A percentile compares a stretch with the other conserved stretches of the same genome.
phyloP scores from a whole-genome alignment of 2,329 filamentous ascomycete genomes.

The Huntiella moniliformis region DNA sequence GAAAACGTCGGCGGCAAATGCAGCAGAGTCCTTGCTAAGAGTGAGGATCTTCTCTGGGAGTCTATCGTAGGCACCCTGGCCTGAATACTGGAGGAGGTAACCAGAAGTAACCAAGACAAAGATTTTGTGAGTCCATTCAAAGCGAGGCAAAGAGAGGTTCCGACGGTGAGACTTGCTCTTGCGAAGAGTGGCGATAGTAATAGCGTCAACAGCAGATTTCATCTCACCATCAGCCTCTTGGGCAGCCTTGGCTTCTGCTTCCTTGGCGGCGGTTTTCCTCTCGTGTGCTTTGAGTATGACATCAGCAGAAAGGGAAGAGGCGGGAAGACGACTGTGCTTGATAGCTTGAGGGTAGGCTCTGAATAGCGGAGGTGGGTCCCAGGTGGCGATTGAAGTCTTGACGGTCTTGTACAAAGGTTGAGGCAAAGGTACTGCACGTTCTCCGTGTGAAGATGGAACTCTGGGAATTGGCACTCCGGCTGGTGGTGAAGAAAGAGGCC shows the following conservation, averaged over 20 bases:
- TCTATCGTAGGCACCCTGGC: slow-evolving; percentile 50
- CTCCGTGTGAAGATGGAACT: slow-evolving; percentile 7
- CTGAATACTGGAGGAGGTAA: slow-evolving; percentile 55
- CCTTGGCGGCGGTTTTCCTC: slow-evolving; percentile 14
- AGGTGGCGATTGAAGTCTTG: slow-evolving; percentile 22
- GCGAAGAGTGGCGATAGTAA: slow-evolving; percentile 7
- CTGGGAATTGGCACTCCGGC: slow-evolving; percentile 8
- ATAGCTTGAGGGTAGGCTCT: slow-evolving; percentile 73
- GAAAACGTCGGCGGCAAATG: slow-evolving; percentile 63
- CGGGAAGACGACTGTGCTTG: slow-evolving; percentile 51
- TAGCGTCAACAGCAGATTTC: background rate
- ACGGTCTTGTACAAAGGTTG: slow-evolving; percentile 15
- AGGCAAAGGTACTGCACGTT: background rate
- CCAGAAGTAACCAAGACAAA: slow-evolving; percentile 55
- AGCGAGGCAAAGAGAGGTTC: slow-evolving; percentile 23
- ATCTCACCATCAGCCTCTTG: slow-evolving; percentile 1
- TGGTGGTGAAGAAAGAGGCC: slow-evolving; percentile 6
- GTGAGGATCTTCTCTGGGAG: slow-evolving; percentile 56
- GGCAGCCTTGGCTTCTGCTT: background rate
- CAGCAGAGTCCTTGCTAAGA: slow-evolving; percentile 55
- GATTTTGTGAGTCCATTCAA: slow-evolving; percentile 53
- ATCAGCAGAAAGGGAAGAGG: slow-evolving; percentile 50
- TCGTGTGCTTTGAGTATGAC: slow-evolving; percentile 30
- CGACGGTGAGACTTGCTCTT: slow-evolving; percentile 29
- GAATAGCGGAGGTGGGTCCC: slow-evolving; percentile 60